Evolutionary conservation across 2,329 filamentous ascomycete genomes (phyloP).

Genomic region (Colletotrichum sp.): DNA sequence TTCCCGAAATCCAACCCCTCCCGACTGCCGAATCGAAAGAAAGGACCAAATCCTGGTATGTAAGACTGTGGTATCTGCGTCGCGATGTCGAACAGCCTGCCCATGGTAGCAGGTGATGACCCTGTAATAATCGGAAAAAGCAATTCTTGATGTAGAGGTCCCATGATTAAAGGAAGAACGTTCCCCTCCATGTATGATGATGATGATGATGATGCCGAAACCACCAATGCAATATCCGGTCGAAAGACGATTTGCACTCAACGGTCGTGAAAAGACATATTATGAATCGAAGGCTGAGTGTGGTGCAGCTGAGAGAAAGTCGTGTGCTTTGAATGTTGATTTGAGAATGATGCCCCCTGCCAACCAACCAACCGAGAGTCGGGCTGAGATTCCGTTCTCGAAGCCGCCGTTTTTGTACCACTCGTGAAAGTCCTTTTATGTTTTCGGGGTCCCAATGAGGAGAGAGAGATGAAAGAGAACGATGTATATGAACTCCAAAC

Average conservation of each 20-base stretch:
- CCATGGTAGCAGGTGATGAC: conserved; percentile 18
- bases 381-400: conserved; percentile 5
- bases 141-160: neutral
- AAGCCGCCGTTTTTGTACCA: conserved; percentile 4
- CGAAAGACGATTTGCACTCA: neutral
- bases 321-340: neutral
- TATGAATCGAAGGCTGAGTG: neutral
- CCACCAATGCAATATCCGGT: neutral
- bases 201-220: neutral
- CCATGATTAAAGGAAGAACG: conserved; percentile 11
- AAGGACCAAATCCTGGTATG: neutral
- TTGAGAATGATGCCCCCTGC: neutral
- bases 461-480: conserved; percentile 1
- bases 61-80: conserved; percentile 9
- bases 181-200: neutral
- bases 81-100: conserved; percentile 10
- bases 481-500: conserved; percentile 19
- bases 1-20: neutral
- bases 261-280: neutral
- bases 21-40: neutral
- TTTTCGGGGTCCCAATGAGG: neutral
- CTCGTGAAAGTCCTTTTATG: neutral
- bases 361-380: conserved; percentile 11
- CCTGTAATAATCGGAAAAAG: conserved; percentile 4
- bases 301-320: neutral